These are phyloP conservation scores for Durotheca rogersii DNA, from an alignment of 495 filamentous ascomycete genomes.

Conservation along the genomic window DNA sequence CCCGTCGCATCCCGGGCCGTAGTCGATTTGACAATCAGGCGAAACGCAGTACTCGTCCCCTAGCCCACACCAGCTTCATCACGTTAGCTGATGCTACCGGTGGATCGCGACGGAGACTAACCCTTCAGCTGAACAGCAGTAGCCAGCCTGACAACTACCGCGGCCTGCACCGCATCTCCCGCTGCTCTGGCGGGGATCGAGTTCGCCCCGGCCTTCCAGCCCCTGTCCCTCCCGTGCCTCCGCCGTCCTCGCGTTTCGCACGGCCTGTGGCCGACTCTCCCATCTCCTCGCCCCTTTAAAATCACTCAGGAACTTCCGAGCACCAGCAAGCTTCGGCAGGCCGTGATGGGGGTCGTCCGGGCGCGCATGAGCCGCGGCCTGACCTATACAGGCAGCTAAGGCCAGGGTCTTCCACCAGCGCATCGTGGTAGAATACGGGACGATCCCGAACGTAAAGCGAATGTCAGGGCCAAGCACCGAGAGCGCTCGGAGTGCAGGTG, in stretches of 20 bases:
- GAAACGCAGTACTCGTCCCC: slow-evolving; percentile 62
- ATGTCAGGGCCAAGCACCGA: slow-evolving; percentile 9
- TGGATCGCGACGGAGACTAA: slow-evolving; percentile 21
- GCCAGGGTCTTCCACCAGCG: slow-evolving; percentile 35
- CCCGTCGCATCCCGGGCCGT: slow-evolving; percentile 65
- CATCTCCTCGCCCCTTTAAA: slow-evolving; percentile 34
- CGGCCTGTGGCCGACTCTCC: slow-evolving; percentile 15
- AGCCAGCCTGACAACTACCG: slow-evolving; percentile 54
- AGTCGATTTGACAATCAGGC: slow-evolving; percentile 70
- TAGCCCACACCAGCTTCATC: slow-evolving; percentile 59
- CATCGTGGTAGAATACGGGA: slow-evolving; percentile 15
- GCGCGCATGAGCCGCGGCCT: slow-evolving; percentile 34
- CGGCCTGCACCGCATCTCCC: slow-evolving; percentile 41
- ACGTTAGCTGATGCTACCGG: slow-evolving; percentile 36
- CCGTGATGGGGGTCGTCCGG: slow-evolving; percentile 18
- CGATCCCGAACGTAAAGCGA: slow-evolving; percentile 20
- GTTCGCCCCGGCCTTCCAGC: slow-evolving; percentile 15
- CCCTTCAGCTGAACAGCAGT: slow-evolving; percentile 68
- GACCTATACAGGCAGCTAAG: slow-evolving; percentile 30
- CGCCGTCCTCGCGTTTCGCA: slow-evolving; percentile 2
- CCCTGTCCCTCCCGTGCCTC: slow-evolving; percentile 10
- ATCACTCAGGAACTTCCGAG: slow-evolving; percentile 37
- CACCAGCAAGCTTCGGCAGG: slow-evolving; percentile 37
- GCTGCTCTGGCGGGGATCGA: slow-evolving; percentile 30
- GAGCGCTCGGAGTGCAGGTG: slow-evolving; percentile 2